These are phyloP conservation scores for Deinandra increscens DNA, from an alignment of 129 eudicot species.

Conservation along the genomic window DNA sequence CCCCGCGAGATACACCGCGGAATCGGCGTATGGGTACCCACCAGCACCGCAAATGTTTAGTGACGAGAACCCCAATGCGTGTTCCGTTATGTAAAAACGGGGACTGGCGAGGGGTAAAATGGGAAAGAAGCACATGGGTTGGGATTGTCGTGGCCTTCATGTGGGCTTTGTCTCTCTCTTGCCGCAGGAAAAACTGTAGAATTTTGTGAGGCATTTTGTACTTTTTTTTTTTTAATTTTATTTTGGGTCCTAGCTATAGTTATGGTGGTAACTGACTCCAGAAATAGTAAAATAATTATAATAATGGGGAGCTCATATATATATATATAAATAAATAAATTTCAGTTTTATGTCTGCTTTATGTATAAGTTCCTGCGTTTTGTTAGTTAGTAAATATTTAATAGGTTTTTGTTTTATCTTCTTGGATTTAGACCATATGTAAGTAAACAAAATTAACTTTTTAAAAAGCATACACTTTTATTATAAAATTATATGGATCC, in stretches of 20 bases:
- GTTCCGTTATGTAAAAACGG: constrained; percentile 70
- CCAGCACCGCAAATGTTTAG: constrained; percentile 90
- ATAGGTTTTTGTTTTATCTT: no score
- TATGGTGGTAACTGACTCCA: constrained; percentile 1
- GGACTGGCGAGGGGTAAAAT: constrained; percentile 30
- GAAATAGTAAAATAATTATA: constrained; percentile 4
- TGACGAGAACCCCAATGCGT: constrained; percentile 98
- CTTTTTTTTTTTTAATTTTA: constrained; percentile 6
- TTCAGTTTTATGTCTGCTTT: constrained; percentile 3
- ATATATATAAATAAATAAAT: constrained; percentile 19
- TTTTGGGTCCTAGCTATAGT: neutral
- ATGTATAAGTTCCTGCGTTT: no score
- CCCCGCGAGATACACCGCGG: constrained; percentile 54
- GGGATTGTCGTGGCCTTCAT: constrained; percentile 35
- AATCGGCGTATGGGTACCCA: constrained; percentile 53
- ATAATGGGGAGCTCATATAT: constrained; percentile 5
- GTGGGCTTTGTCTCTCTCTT: constrained; percentile 21
- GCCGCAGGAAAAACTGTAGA: constrained; percentile 23
- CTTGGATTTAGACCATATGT: no score
- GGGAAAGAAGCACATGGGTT: constrained; percentile 39
- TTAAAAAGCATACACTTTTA: no score
- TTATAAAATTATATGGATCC: no score
- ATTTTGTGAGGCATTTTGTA: constrained; percentile 33
- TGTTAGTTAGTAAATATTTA: no score
- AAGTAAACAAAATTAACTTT: no score